These are phyloP conservation scores for Saussurea involucrata DNA, from an alignment of 129 eudicot species.

Conservation along the genomic window DNA sequence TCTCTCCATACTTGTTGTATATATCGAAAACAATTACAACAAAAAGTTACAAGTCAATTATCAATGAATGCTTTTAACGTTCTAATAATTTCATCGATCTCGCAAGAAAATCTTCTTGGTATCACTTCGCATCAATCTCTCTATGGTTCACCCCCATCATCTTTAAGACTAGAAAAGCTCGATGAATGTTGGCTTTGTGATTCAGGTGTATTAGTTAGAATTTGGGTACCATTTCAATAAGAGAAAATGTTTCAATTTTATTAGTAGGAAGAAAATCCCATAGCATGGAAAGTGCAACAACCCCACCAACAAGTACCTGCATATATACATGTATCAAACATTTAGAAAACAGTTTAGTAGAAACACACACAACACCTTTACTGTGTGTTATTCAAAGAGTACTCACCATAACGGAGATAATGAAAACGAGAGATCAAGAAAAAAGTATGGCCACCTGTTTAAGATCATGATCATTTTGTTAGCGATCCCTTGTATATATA, in stretches of 20 bases:
- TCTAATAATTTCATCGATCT: conserved; percentile 17
- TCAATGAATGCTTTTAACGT: conserved; percentile 11
- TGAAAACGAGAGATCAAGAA: conserved; percentile 74
- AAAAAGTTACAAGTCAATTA: conserved; percentile 13
- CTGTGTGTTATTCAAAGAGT: not conserved
- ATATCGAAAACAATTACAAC: conserved; percentile 17
- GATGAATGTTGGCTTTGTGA: not conserved
- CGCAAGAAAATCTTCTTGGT: conserved; percentile 22
- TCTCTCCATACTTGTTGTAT: not conserved
- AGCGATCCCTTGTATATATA: not conserved
- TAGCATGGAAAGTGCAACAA: conserved; percentile 83
- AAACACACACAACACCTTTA: conserved; percentile 12
- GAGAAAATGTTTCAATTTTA: conserved; percentile 57
- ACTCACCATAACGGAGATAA: conserved; percentile 83
- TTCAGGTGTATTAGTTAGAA: conserved; percentile 33
- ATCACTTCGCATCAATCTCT: not conserved
- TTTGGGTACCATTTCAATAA: conserved; percentile 63
- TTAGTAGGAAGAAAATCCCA: conserved; percentile 61
- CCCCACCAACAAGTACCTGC: conserved; percentile 78
- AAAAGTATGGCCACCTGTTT: conserved; percentile 96
- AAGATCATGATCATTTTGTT: not conserved
- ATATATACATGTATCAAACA: conserved; percentile 1
- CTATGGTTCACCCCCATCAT: not conserved
- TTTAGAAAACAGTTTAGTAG: not conserved
- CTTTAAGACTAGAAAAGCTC: not conserved